phyloP scores from a whole-genome alignment of 257 asterid species.

The Solanum chmielewskii region DNA sequence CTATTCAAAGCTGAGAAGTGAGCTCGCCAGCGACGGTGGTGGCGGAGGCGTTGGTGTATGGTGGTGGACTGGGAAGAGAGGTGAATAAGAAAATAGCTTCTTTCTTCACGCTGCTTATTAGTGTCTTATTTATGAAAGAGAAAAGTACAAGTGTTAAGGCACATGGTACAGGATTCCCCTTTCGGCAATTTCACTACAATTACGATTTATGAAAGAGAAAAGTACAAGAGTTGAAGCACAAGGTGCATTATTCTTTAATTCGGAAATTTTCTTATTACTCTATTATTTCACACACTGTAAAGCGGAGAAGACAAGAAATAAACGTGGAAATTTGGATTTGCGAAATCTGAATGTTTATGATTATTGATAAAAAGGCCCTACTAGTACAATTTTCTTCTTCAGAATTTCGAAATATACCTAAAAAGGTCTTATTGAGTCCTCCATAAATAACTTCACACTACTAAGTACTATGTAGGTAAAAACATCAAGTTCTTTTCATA shows the following conservation, averaged over 20 bases:
- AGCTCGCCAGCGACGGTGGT: conserved; percentile 21
- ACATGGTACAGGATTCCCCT: not conserved
- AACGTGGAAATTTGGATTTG: not conserved
- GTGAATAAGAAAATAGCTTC: not conserved
- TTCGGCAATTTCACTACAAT: not conserved
- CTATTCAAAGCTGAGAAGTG: conserved; percentile 15
- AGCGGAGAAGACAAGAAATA: not conserved
- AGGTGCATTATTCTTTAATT: not conserved
- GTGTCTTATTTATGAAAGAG: not conserved
- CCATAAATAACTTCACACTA: not conserved
- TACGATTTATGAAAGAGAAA: not conserved
- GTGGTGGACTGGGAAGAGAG: conserved; percentile 12
- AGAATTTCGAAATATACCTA: not conserved
- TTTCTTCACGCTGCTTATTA: not conserved
- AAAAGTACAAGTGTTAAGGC: not conserved
- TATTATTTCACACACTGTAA: not conserved
- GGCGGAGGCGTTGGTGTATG: conserved; percentile 25
- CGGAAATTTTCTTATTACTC: not conserved
- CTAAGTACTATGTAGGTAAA: not conserved
- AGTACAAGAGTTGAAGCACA: not conserved
- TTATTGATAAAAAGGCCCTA: not conserved
- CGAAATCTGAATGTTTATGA: not conserved
- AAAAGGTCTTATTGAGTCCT: not conserved
- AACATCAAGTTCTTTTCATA: not conserved
- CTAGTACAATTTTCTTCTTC: not conserved